Percentiles rank a stretch among this genome's conserved stretches.
Conservation (phyloP, 75 land plant species). For the Selaginella tamariscina region DNA sequence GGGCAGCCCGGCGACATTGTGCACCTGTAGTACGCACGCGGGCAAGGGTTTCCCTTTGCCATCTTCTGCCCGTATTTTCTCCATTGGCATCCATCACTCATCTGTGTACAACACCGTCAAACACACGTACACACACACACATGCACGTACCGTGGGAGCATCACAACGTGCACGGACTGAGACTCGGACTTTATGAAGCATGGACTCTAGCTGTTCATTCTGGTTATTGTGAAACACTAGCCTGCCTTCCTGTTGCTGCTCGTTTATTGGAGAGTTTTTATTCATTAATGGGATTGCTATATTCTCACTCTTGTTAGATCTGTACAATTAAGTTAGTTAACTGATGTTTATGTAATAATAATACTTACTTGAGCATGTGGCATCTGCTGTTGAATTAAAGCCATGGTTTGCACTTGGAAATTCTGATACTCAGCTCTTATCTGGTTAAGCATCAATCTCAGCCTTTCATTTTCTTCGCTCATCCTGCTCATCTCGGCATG, state of each 20-base stretch:
- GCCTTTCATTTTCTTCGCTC: neutral
- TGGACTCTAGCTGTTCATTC: constrained; percentile 6
- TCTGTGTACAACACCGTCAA: constrained; percentile 19
- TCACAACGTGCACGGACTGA: constrained; percentile 77
- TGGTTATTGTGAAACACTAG: neutral
- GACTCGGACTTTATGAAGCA: constrained; percentile 56
- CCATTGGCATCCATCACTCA: constrained; percentile 79
- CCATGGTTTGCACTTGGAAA: constrained; percentile 4
- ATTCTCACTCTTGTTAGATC: too few species aligned
- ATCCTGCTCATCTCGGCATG: neutral
- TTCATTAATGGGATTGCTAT: too few species aligned
- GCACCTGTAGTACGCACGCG: constrained; percentile 78
- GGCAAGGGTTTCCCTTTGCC: constrained; percentile 88
- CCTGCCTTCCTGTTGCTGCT: neutral
- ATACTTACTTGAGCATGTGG: neutral
- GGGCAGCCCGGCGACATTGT: constrained; percentile 79
- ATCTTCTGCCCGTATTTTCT: constrained; percentile 81
- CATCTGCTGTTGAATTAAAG: neutral
- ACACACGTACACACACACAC: neutral
- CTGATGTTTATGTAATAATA: neutral
- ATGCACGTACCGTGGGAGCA: constrained; percentile 51
- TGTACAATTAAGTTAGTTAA: too few species aligned
- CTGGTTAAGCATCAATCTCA: neutral
- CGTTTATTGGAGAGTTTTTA: neutral
- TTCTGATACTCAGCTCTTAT: constrained; percentile 5